Evolutionary conservation across 371 early-diverging fungal genomes (phyloP), one percentile per base, ranked within the genome.

Genomic region (Syncephalis plumigaleata): DNA sequence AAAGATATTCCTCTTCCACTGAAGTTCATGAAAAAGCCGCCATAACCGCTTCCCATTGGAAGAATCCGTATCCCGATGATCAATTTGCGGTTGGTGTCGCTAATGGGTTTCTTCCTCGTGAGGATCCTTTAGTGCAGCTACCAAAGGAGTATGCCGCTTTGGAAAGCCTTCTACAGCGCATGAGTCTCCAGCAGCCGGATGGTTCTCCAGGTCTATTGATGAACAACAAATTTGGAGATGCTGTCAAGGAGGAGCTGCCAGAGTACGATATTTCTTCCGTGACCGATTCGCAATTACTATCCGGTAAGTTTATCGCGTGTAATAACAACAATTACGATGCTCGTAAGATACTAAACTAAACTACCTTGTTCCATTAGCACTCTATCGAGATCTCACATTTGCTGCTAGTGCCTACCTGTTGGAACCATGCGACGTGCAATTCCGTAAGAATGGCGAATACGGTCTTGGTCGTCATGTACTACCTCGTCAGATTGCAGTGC

Each of bases 301-400:
- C 79, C 9, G 79, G 77, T 78, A 65, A 50, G 50, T 22, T 38
- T 11, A 45, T 17, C 44, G 31, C n/a, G n/a, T n/a, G 23, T 36
- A 25, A 37, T n/a, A n/a, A n/a, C n/a, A n/a, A n/a, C n/a, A n/a
- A n/a, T n/a, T n/a, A n/a, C n/a, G n/a, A n/a, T n/a, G n/a, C n/a
- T n/a, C n/a, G n/a, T n/a, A 25, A 46, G 17, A 27, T 45, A 16
- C 3, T 39, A 45, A 49, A 44, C 11, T 17, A 38, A 48, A 38
- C 4, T 15, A 20, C 42, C 31, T 39, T 39, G 42, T 43, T n/a
- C 31, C 38, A 18, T 26, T 49, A 60, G 88, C 87, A 3, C 64
- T 89, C 22, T 88, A 79, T 70, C 68, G 90, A 43, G 90, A 89
- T 64, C 85, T 84, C 54, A 81, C 87, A 2, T 85, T 87, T 55